phyloP scores from a whole-genome alignment of 2,329 filamentous ascomycete genomes.

The Sphaerulina musiva region DNA sequence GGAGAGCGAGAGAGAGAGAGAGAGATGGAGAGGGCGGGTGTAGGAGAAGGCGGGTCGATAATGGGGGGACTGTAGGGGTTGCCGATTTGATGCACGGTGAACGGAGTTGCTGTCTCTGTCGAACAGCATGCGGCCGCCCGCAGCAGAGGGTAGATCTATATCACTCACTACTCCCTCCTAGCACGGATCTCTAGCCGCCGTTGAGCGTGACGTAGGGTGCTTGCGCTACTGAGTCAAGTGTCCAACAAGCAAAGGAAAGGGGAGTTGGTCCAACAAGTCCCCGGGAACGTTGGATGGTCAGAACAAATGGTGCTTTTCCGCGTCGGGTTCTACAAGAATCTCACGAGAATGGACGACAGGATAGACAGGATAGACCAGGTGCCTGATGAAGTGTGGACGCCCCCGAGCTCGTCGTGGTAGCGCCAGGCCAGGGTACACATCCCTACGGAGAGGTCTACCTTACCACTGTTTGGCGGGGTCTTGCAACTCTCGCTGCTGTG shows the following conservation, averaged over 20 bases:
- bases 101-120: neutral
- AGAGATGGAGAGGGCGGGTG: neutral
- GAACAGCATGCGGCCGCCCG: neutral
- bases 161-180: conserved; percentile 1
- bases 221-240: conserved; percentile 4
- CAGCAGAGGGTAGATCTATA: neutral
- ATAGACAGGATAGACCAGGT: neutral
- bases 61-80: neutral
- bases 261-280: neutral
- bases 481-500: conserved; percentile 3
- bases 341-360: neutral
- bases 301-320: neutral
- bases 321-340: neutral
- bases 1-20: neutral
- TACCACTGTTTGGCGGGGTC: conserved; percentile 8
- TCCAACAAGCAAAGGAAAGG: neutral
- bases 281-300: neutral
- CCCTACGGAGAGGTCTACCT: neutral
- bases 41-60: neutral
- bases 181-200: conserved; percentile 4
- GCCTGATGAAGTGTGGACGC: neutral
- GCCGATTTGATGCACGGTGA: neutral
- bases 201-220: conserved; percentile 9
- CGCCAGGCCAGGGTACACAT: conserved; percentile 5
- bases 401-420: conserved; percentile 1